These are phyloP conservation scores for Capsicum chinense DNA, from an alignment of 257 asterid species.

Conservation along the genomic window DNA sequence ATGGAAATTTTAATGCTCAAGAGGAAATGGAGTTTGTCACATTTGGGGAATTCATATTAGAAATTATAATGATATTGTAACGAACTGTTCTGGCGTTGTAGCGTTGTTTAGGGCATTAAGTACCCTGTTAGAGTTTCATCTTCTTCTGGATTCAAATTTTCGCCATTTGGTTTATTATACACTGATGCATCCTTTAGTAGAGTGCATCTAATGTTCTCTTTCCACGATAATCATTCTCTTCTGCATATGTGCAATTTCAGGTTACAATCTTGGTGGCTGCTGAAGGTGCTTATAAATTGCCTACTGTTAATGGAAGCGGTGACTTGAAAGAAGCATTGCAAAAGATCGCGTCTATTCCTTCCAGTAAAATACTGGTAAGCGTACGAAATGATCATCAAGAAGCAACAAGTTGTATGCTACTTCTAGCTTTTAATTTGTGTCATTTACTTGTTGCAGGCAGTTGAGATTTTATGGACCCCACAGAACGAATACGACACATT, in stretches of 20 bases:
- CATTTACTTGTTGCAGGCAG: conserved; percentile 59
- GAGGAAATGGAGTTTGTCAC: too few relatives aligned
- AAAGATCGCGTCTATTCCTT: conserved; percentile 82
- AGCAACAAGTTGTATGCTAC: conserved; percentile 11
- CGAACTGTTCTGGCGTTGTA: too few relatives aligned
- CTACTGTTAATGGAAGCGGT: conserved; percentile 67
- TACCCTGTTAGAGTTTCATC: background rate
- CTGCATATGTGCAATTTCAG: conserved; percentile 42
- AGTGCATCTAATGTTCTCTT: background rate
- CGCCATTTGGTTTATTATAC: background rate
- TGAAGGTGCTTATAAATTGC: conserved; percentile 73
- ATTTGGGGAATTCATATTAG: too few relatives aligned
- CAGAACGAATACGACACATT: conserved; percentile 80
- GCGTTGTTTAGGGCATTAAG: too few relatives aligned
- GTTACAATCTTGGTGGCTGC: conserved; percentile 95
- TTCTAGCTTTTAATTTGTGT: conserved; percentile 23
- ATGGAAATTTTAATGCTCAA: too few relatives aligned
- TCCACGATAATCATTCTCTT: background rate
- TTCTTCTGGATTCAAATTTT: background rate
- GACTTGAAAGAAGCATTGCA: conserved; percentile 90
- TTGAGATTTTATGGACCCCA: conserved; percentile 97
- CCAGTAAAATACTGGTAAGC: conserved; percentile 76
- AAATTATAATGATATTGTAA: too few relatives aligned
- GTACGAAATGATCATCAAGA: background rate
- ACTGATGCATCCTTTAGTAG: background rate